phyloP scores from a whole-genome alignment of 2,329 filamentous ascomycete species.

The Aschersonia sp. region DNA sequence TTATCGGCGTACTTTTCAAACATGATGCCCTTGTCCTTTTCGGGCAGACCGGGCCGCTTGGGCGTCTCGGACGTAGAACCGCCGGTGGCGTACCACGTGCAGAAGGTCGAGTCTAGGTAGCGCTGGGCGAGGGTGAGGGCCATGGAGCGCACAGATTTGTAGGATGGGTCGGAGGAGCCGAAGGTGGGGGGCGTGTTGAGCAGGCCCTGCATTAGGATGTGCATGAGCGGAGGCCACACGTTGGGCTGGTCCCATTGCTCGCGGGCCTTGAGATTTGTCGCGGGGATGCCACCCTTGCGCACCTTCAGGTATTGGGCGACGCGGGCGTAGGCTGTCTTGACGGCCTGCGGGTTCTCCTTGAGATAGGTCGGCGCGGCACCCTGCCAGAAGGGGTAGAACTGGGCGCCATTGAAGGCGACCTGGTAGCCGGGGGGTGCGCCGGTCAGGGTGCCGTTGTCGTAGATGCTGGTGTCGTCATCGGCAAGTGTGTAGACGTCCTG shows the following conservation, averaged over 20 bases:
- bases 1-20: slow-evolving; percentile 56
- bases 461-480: slow-evolving; percentile 24
- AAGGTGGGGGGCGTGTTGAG: slow-evolving; percentile 44
- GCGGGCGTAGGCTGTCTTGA: slow-evolving; percentile 37
- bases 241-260: slow-evolving; percentile 60
- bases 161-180: slow-evolving; percentile 35
- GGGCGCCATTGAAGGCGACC: slow-evolving; percentile 40
- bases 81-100: slow-evolving; percentile 55
- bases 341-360: slow-evolving; percentile 41
- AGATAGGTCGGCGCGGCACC: slow-evolving; percentile 44
- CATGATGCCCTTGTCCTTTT: slow-evolving; percentile 40
- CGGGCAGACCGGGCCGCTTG: slow-evolving; percentile 29
- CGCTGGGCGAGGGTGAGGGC: slow-evolving; percentile 46
- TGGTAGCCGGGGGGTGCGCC: slow-evolving; percentile 38
- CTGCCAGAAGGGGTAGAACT: slow-evolving; percentile 57
- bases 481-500: slow-evolving; percentile 39
- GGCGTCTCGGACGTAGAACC: slow-evolving; percentile 40
- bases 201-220: slow-evolving; percentile 47
- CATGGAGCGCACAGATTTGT: slow-evolving; percentile 36
- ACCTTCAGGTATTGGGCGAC: slow-evolving; percentile 36
- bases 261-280: slow-evolving; percentile 44
- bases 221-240: slow-evolving; percentile 54
- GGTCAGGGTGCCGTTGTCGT: slow-evolving; percentile 12
- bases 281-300: slow-evolving; percentile 41
- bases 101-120: slow-evolving; percentile 53